These are phyloP conservation scores for Populus tomentosa DNA, from an alignment of 441 rosid species.

Conservation along the genomic window DNA sequence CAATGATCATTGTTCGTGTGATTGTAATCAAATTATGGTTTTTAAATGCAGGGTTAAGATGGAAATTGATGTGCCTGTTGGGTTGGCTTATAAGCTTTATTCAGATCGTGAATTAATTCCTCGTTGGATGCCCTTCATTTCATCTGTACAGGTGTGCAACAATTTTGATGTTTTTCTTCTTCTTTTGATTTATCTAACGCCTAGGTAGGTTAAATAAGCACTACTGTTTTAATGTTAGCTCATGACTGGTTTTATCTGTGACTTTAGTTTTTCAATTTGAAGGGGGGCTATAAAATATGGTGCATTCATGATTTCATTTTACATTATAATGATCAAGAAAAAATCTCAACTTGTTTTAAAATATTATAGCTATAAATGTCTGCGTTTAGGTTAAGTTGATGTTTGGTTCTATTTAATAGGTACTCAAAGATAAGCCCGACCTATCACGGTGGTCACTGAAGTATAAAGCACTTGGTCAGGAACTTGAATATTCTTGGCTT, in stretches of 20 bases:
- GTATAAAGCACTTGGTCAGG: constrained; percentile 72
- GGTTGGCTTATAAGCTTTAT: constrained; percentile 69
- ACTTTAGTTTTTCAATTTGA: background rate
- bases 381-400: constrained; percentile 13
- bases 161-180: background rate
- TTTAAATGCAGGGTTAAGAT: constrained; percentile 53
- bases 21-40: background rate
- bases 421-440: constrained; percentile 69
- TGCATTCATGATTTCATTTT: background rate
- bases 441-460: constrained; percentile 78
- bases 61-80: constrained; percentile 66
- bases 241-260: background rate
- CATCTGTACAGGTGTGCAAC: constrained; percentile 65
- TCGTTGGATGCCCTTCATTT: constrained; percentile 92
- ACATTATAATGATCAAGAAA: background rate
- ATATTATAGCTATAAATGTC: background rate
- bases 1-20: background rate
- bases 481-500: constrained; percentile 86
- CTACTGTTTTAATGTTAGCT: background rate
- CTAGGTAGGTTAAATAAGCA: background rate
- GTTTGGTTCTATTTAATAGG: constrained; percentile 34
- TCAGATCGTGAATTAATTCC: constrained; percentile 79
- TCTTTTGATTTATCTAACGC: background rate
- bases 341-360: background rate
- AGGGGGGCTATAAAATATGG: background rate